Percentiles rank a stretch among this genome's conserved stretches.
Conservation (phyloP, 768 basidiomycete species). For the Hortiboletus flavorubellus region DNA sequence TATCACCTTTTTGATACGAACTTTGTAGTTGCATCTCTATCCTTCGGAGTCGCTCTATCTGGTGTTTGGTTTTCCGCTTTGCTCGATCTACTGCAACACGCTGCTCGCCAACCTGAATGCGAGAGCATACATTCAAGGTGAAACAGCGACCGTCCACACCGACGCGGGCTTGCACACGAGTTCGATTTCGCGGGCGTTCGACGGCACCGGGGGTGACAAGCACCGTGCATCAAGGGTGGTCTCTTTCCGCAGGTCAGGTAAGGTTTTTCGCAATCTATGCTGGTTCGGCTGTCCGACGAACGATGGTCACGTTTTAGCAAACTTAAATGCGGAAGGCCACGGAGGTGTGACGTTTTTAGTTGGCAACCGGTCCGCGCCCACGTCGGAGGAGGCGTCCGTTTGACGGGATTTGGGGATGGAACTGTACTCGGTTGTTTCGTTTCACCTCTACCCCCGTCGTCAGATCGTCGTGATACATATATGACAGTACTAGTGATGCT, state of each 20-base stretch:
- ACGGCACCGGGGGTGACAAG: background rate
- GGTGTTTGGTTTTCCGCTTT: constrained; percentile 5
- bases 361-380: background rate
- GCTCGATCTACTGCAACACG: constrained; percentile 11
- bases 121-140: constrained; percentile 7
- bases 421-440: too few species aligned
- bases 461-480: too few species aligned
- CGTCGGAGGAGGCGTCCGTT: background rate
- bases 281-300: background rate
- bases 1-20: background rate
- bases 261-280: background rate
- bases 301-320: background rate
- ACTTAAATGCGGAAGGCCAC: background rate
- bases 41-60: background rate
- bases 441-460: too few species aligned
- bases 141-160: background rate
- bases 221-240: background rate
- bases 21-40: background rate
- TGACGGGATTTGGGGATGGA: too few species aligned
- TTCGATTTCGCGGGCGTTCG: too few species aligned
- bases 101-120: constrained; percentile 9
- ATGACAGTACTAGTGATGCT: too few species aligned
- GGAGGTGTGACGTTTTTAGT: background rate
- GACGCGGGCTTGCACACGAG: background rate
- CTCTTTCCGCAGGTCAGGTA: background rate